A percentile compares a stretch with the other conserved stretches of the same genome.
These are phyloP conservation scores for Carex arenaria DNA, from an alignment of 202 grass and related monocot species.

Conservation along the genomic window DNA sequence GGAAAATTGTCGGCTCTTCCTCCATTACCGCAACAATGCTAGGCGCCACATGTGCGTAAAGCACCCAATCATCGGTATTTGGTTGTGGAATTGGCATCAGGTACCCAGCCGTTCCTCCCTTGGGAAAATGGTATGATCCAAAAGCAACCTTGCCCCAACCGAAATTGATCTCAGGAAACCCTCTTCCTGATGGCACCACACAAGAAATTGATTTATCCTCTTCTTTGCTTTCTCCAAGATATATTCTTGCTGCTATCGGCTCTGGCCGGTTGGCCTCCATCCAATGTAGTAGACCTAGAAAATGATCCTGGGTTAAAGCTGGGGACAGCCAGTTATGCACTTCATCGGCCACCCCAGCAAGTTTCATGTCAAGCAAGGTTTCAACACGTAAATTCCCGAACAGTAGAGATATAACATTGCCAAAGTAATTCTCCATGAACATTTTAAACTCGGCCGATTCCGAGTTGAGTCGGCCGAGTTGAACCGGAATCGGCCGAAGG, in stretches of 20 bases:
- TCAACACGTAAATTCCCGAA: conserved; percentile 31
- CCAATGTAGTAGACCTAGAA: conserved; percentile 51
- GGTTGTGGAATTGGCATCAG: conserved; percentile 79
- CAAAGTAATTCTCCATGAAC: conserved; percentile 34
- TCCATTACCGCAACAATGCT: conserved; percentile 45
- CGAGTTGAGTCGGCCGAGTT: no score
- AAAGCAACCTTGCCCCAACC: conserved; percentile 53
- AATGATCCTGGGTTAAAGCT: conserved; percentile 43
- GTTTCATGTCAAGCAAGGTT: conserved; percentile 24
- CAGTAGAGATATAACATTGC: conserved; percentile 59
- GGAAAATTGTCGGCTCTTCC: conserved; percentile 42
- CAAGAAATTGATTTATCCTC: conserved; percentile 21
- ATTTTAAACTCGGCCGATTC: no score
- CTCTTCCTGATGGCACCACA: conserved; percentile 58
- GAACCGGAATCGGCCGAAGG: no score
- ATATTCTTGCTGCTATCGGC: conserved; percentile 28
- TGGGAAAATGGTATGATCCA: conserved; percentile 68
- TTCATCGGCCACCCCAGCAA: conserved; percentile 42
- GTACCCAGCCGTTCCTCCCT: conserved; percentile 41
- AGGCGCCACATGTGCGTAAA: conserved; percentile 41
- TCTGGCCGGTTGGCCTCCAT: conserved; percentile 41
- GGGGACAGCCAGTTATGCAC: conserved; percentile 51
- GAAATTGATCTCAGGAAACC: conserved; percentile 62
- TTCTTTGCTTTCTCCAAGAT: conserved; percentile 17
- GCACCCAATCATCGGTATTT: conserved; percentile 51